A percentile compares a stretch with the other conserved stretches of the same genome.
Evolutionary conservation across 2,329 filamentous ascomycete genomes (phyloP).

Genomic region (Neocatenulostroma microsporum): DNA sequence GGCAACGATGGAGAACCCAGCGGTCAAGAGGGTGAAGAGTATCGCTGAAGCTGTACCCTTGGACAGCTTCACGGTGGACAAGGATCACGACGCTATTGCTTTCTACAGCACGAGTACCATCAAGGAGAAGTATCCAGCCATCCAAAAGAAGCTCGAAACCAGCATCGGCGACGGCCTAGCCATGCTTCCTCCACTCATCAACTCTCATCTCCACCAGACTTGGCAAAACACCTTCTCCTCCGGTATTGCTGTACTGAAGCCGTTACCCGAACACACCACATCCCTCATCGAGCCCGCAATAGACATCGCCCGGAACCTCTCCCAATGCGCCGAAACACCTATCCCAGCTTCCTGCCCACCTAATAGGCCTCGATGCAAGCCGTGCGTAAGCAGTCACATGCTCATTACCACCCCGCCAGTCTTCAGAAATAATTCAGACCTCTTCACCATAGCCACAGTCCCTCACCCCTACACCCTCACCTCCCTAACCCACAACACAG

Average conservation of each 20-base stretch:
- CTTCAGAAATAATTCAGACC: conserved; percentile 62
- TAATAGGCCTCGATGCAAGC: conserved; percentile 64
- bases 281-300: conserved; percentile 62
- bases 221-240: conserved; percentile 73
- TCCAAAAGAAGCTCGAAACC: conserved; percentile 54
- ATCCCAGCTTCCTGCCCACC: conserved; percentile 75
- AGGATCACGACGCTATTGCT: conserved; percentile 60
- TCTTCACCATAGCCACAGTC: conserved; percentile 79
- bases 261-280: conserved; percentile 66
- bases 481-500: conserved; percentile 51
- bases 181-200: conserved; percentile 67
- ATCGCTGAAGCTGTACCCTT: conserved; percentile 56
- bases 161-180: conserved; percentile 53
- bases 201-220: conserved; percentile 71
- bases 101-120: conserved; percentile 64
- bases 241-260: conserved; percentile 76
- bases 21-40: conserved; percentile 55
- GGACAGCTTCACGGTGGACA: conserved; percentile 58
- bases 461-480: conserved; percentile 85
- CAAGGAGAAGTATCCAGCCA: conserved; percentile 56
- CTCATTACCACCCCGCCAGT: conserved; percentile 57
- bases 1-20: conserved; percentile 33
- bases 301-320: conserved; percentile 66
- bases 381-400: conserved; percentile 62
- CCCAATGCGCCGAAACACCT: conserved; percentile 65